Base-by-base conservation (phyloP, 345 rosid genomes). In the Physaria fendleri region DNA sequence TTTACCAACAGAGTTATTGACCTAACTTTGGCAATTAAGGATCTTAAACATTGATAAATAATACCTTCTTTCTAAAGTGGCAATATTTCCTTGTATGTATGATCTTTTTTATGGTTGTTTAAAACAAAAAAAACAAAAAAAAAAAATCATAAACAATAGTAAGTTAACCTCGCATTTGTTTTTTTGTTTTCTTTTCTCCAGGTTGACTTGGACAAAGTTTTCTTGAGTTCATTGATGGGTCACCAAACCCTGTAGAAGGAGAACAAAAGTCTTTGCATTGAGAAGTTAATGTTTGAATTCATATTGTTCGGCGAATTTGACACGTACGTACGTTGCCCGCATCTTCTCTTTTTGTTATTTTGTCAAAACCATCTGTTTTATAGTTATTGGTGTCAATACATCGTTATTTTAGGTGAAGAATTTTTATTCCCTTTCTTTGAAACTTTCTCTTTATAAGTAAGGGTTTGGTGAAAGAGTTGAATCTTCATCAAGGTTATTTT, bases 391-490 rank as follows among this genome's bases (percentile, higher is more conserved):
- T 56, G 42, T 28, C 18, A 38, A 56, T 32, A 10, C 2, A 23
- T 53, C 17, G 17, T 17, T 27, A 9, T n/a, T 44, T 56, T 65
- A 38, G 57, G 64, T 56, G 71, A 56, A 66, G 41, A 66, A 46
- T 3, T 20, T 47, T 38, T 65, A 11, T 46, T 38, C 46, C 28
- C 3, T 25, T n/a, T 34, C 22, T 54, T 33, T 33, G 37, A 13
- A 17, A 33, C 0, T 14, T 64, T 24, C n/a, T 24, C 7, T 3
- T 41, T 24, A 24, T 4, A 43, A 4, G 5, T 20, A 22, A 22
- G 24, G 24, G 24, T 22, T 22, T 22, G 24, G 24, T 22, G 24
- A 22, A n/a, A 22, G 24, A 22, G 24, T 22, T 22, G 24, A 22
- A 22, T 22, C 24, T 22, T 22, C n/a, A n/a, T n/a, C 24, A 22